Evolutionary conservation across 179 eudicot genomes (phyloP).

Genomic region (Beta corolliflora): DNA sequence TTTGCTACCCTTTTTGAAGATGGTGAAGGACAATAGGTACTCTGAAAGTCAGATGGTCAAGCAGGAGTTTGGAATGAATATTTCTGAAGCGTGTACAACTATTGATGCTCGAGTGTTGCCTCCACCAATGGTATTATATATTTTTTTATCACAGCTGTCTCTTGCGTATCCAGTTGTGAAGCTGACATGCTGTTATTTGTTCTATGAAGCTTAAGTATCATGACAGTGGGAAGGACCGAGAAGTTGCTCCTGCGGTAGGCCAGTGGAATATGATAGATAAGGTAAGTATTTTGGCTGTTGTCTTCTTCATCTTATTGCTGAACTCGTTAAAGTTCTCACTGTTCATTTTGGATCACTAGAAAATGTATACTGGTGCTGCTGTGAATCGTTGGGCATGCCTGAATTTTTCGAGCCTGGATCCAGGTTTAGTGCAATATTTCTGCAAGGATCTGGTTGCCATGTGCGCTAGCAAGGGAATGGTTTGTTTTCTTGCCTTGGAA

Average conservation of each 20-base stretch:
- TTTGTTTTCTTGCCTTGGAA: slow-evolving; percentile 24
- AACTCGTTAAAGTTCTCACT: neutral
- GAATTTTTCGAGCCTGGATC: slow-evolving; percentile 43
- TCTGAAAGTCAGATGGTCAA: slow-evolving; percentile 37
- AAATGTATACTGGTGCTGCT: slow-evolving; percentile 70
- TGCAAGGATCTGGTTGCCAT: slow-evolving; percentile 47
- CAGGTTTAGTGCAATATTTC: slow-evolving; percentile 30
- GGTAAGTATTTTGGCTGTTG: slow-evolving; percentile 40
- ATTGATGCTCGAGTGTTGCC: slow-evolving; percentile 83
- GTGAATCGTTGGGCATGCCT: slow-evolving; percentile 63
- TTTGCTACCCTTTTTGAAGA: slow-evolving; percentile 37
- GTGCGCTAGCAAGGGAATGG: slow-evolving; percentile 82
- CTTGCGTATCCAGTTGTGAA: neutral
- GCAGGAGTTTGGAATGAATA: slow-evolving; percentile 64
- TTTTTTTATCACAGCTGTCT: neutral
- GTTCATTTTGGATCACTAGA: slow-evolving; percentile 35
- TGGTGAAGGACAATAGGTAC: slow-evolving; percentile 51
- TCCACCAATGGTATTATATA: slow-evolving; percentile 55
- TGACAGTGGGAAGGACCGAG: slow-evolving; percentile 45
- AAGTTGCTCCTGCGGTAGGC: slow-evolving; percentile 59
- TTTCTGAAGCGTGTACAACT: slow-evolving; percentile 37
- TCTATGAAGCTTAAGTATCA: slow-evolving; percentile 58
- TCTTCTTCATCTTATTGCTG: neutral
- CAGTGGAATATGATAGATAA: slow-evolving; percentile 87
- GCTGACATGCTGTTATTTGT: slow-evolving; percentile 9